Base-by-base conservation (phyloP, 2,329 filamentous ascomycete species). In the Fusarium luffae region DNA sequence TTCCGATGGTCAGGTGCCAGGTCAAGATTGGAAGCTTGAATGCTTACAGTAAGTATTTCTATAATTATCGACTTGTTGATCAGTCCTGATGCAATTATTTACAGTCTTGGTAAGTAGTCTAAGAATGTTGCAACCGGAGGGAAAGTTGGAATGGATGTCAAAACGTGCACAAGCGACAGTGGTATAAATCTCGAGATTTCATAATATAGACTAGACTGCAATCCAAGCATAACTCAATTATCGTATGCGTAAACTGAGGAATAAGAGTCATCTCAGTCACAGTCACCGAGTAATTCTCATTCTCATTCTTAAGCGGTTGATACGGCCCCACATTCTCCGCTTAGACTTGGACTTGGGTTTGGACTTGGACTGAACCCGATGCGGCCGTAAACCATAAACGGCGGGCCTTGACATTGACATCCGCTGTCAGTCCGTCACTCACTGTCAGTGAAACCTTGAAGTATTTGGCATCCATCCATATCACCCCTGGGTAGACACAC, bases 261-360 rank as follows among this genome's bases (percentile, higher is more conserved):
- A 50, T 21, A n/a, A 32, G 41, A 49, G 18, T 28, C 13, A 41
- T 23, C 21, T 37, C 34, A 2, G 48, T 14, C 27, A 41, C 19
- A 30, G 28, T 30, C 18, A 11, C 18, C 7, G 6, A 19, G 37
- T 41, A 14, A 19, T 19, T 42, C 41, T 43, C 19, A 37, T 37
- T 58, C 25, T 32, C 63, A 51, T 54, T 51, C 49, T 51, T 55
- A 47, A 25, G 40, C 7, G 25, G 54, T 50, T 47, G 54, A 55
- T 18, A 37, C 21, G 50, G 34, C 50, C 49, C 67, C 63, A 51
- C 67, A 64, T 63, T 68, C 34, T 47, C 57, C 43, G 34, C 43
- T 13, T 13, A 16, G 23, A 28, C 12, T 30, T 13, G n/a, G 23
- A 27, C 48, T 28, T 34, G 19, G 23, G 21, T 5, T 30, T 13